Evolutionary conservation across 177 flowering plant genomes (phyloP), one percentile per base, ranked within the genome.

Genomic region (Vitis hybrid): DNA sequence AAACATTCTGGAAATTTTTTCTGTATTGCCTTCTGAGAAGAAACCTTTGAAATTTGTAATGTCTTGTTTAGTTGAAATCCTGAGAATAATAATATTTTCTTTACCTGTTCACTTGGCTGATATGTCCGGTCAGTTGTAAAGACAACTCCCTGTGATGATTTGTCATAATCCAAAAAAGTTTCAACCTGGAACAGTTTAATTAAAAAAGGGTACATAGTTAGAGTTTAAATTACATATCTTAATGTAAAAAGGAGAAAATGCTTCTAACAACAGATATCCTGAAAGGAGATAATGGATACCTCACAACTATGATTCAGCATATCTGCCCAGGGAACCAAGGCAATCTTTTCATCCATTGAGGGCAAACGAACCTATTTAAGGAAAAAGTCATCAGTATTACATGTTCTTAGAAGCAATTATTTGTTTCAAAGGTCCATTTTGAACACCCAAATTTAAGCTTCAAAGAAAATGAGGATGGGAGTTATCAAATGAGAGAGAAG

Each of bases 21-120:
- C 46, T 40, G 46, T 40, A 40, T 40, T 40, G 46, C 46, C 46
- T 40, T 4, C 8, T 40, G 46, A 40, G 46, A 40, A 40, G 46
- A 5, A 1, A 40, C 1, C 46, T 40, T 40, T 40, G 46, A 7
- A 40, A 40, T 40, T 6, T 40, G 46, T 40, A 40, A 40, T 40
- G 46, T 40, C 46, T 4, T 4, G 46, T 40, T 40, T 40, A 40
- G 46, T 1, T 7, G 46, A 40, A 40, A 40, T 40, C 46, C 46
- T 40, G 46, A 40, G 64, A 52, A 1, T 59, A 27, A 49, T 67
- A 21, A 18, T 52, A 55, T 30, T 50, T 68, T 72, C 15, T 80
- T 81, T 89, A 94, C 99, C 97, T 94, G 99, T 91, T 94, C 99
- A 84, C 97, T 93, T 86, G 93, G 97, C 76, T 89, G 90, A 77